Percentiles rank a stretch among this genome's conserved stretches.
These are phyloP conservation scores for Obelidium mucronatum DNA, from an alignment of 192 early-diverging fungal species.

Conservation along the genomic window DNA sequence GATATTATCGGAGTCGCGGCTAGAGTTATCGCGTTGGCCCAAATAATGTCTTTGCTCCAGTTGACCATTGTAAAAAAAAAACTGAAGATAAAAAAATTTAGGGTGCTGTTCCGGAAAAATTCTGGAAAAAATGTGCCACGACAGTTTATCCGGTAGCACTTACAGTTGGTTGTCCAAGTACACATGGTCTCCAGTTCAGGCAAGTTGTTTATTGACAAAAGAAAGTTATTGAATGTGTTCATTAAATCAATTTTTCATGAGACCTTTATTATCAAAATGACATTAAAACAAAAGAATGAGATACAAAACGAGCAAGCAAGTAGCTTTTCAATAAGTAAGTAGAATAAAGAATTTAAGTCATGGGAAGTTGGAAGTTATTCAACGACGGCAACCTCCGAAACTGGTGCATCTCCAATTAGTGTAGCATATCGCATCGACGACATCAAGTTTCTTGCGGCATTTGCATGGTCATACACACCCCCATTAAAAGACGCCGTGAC, in stretches of 20 bases:
- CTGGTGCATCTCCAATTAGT: conserved; percentile 42
- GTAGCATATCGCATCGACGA: conserved; percentile 48
- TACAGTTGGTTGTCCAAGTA: too few relatives aligned
- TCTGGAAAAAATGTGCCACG: too few relatives aligned
- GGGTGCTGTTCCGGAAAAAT: too few relatives aligned
- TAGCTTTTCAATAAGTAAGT: too few relatives aligned
- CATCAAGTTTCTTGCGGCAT: conserved; percentile 86
- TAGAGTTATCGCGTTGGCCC: not conserved
- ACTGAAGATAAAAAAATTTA: too few relatives aligned
- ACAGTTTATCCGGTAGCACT: too few relatives aligned
- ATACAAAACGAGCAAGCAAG: not conserved
- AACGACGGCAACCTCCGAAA: not conserved
- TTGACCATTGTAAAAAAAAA: too few relatives aligned
- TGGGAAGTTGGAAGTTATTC: not conserved
- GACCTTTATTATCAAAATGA: too few relatives aligned
- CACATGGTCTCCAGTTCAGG: too few relatives aligned
- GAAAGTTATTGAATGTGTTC: too few relatives aligned
- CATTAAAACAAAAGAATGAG: not conserved
- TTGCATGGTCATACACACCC: conserved; percentile 84
- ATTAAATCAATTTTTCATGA: too few relatives aligned
- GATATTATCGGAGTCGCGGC: conserved; percentile 5
- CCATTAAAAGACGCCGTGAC: conserved; percentile 88
- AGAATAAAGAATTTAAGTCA: not conserved
- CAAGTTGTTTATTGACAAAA: too few relatives aligned
- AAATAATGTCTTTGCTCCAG: conserved; percentile 6